A percentile compares a stretch with the other conserved stretches of the same genome.
Conservation (phyloP, 306 rosid genomes). For the Citrullus colocynthis region DNA sequence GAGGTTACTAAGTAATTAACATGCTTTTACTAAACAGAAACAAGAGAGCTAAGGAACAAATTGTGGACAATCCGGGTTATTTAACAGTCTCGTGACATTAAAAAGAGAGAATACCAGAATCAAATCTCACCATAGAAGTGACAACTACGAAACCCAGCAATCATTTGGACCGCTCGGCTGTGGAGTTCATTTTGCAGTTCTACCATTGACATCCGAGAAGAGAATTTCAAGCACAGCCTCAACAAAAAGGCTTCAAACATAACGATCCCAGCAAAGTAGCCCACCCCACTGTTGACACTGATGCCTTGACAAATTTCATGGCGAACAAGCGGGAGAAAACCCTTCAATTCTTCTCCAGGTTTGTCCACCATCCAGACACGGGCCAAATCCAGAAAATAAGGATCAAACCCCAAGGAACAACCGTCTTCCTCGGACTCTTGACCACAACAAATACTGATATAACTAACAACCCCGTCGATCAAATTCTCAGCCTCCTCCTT, state of each 20-base stretch:
- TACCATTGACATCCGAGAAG: slow-evolving; percentile 17
- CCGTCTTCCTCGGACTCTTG: slow-evolving; percentile 6
- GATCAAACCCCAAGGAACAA: slow-evolving; percentile 9
- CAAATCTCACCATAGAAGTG: slow-evolving; percentile 49
- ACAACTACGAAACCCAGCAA: slow-evolving; percentile 36
- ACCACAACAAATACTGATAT: slow-evolving; percentile 43
- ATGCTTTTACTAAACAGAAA: background rate
- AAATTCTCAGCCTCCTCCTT: slow-evolving; percentile 26
- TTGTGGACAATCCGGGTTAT: background rate
- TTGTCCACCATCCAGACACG: slow-evolving; percentile 47
- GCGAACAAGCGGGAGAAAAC: slow-evolving; percentile 43
- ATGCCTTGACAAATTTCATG: slow-evolving; percentile 24
- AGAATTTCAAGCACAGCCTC: slow-evolving; percentile 37
- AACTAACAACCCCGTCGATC: slow-evolving; percentile 39
- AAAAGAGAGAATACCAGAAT: background rate
- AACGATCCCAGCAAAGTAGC: slow-evolving; percentile 48
- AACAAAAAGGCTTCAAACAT: slow-evolving; percentile 53
- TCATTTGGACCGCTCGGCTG: slow-evolving; percentile 33
- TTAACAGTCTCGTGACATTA: background rate
- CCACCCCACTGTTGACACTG: slow-evolving; percentile 25
- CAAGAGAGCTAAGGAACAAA: background rate
- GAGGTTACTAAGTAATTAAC: background rate
- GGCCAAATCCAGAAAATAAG: slow-evolving; percentile 29
- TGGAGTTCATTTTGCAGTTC: slow-evolving; percentile 41
- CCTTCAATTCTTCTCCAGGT: slow-evolving; percentile 22